A percentile compares a stretch with the other conserved stretches of the same genome.
Evolutionary conservation across 352 stramenopile genomes (phyloP).

Genomic region (Pythium dissotocum): DNA sequence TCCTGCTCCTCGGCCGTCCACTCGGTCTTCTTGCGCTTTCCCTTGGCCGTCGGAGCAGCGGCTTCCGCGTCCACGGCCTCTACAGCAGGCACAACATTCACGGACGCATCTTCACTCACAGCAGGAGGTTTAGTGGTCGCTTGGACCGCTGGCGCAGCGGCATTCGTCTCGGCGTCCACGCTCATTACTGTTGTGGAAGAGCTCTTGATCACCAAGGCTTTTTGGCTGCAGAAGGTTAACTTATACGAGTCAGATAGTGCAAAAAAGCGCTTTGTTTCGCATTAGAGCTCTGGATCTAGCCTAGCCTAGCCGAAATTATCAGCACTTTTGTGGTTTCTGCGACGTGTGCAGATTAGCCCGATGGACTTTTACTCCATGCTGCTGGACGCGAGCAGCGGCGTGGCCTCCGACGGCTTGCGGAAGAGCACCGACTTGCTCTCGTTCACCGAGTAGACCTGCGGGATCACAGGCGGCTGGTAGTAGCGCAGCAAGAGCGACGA

Average conservation of each 20-base stretch:
- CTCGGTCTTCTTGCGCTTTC: conserved; percentile 31
- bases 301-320: conserved; percentile 3
- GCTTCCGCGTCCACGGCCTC: background rate
- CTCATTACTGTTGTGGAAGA: background rate
- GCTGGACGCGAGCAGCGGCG: conserved; percentile 70
- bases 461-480: conserved; percentile 85
- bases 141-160: background rate
- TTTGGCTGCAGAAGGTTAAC: conserved; percentile 3
- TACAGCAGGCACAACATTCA: background rate
- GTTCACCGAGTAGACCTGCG: conserved; percentile 52
- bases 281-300: background rate
- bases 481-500: conserved; percentile 93
- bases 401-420: conserved; percentile 77
- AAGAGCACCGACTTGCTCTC: conserved; percentile 82
- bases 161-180: background rate
- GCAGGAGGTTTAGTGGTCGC: background rate
- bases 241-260: background rate
- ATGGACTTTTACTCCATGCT: conserved; percentile 44
- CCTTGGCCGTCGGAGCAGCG: background rate
- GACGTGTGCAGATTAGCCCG: conserved; percentile 25
- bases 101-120: background rate
- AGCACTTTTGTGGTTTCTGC: conserved; percentile 20
- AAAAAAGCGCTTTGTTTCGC: conserved; percentile 3
- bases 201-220: background rate
- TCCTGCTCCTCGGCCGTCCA: conserved; percentile 27